These are phyloP conservation scores for Sporothrix pallida DNA, from an alignment of 2,329 filamentous ascomycete species.

Conservation along the genomic window DNA sequence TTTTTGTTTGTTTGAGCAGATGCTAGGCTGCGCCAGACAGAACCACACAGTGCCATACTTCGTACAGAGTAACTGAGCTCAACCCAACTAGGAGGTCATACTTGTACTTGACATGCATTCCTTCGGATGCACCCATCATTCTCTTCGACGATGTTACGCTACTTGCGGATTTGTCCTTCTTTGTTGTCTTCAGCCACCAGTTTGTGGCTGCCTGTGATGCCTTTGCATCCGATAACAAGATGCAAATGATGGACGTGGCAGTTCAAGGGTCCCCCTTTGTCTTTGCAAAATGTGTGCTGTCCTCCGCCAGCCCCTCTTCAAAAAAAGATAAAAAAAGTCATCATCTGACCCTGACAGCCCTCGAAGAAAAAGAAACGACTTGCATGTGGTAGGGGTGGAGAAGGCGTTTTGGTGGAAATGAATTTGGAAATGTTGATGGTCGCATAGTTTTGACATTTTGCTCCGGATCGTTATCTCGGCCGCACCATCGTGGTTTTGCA, in stretches of 20 bases:
- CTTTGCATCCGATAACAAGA: not conserved
- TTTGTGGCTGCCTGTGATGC: not conserved
- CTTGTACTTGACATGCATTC: not conserved
- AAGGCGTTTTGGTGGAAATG: not conserved
- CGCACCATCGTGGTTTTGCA: not conserved
- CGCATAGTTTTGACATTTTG: not conserved
- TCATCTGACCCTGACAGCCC: slow-evolving; percentile 15
- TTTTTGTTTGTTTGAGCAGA: too few relatives aligned
- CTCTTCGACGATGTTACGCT: slow-evolving; percentile 8
- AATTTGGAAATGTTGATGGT: not conserved
- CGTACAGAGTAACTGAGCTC: too few relatives aligned
- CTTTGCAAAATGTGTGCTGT: not conserved
- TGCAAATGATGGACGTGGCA: slow-evolving; percentile 7
- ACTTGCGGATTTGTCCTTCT: not conserved
- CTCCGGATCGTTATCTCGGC: not conserved
- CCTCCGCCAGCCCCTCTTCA: not conserved
- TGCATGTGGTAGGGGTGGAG: slow-evolving; percentile 10
- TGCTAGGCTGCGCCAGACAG: too few relatives aligned
- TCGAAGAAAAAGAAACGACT: not conserved
- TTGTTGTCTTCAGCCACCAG: not conserved
- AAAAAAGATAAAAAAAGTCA: not conserved
- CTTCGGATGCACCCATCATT: slow-evolving; percentile 20
- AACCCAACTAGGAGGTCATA: slow-evolving; percentile 1
- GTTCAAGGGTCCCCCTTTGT: not conserved
- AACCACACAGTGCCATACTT: too few relatives aligned